Evolutionary conservation across 106 monocot genomes (phyloP), one percentile per base, ranked within the genome.

Genomic region (Apostasia ramifera): DNA sequence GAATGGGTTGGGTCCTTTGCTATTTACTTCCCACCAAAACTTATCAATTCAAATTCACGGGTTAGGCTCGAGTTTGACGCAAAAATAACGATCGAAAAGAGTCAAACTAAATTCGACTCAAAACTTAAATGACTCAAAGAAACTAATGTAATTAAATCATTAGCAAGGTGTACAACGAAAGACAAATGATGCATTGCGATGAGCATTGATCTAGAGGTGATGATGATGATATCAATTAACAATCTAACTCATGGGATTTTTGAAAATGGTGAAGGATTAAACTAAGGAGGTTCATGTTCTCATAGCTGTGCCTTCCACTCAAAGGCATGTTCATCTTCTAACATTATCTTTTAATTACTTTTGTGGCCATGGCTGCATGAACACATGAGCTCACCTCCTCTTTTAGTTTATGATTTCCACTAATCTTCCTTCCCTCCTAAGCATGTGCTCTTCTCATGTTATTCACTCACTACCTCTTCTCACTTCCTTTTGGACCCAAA

Each of bases 241-340:
- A 4, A 67, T 45, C 1, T 14, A 57, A 70, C 39, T 8, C 48
- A 50, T 59, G 40, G 7, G 14, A 59, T 26, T 26, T 26, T 26
- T 59, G 59, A 40, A 69, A 52, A 74, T 55, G 44, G 37, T 15
- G 48, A 38, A 39, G 51, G 48, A 72, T 69, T 66, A 76, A 76
- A 84, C 47, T 66, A 70, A 38, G 42, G 43, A 69, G 55, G 37
- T 50, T 15, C 81, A 84, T 80, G 71, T 81, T 77, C 68, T 76
- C 77, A 65, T 84, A 70, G 37, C 70, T 80, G 67, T 80, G 80
- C 77, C 88, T 85, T 85, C 76, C 82, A 78, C 82, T 82, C 80
- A 80, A 84, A 82, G 82, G 40, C 80, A 91, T 77, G 84, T 84
- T 53, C 57, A 77, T 69, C 65, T 72, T 69, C 68, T 79, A 66